Percentiles rank a stretch among this genome's conserved stretches.
Evolutionary conservation across 2,329 filamentous ascomycete genomes (phyloP).

Genomic region (Tolypocladium tropicale): DNA sequence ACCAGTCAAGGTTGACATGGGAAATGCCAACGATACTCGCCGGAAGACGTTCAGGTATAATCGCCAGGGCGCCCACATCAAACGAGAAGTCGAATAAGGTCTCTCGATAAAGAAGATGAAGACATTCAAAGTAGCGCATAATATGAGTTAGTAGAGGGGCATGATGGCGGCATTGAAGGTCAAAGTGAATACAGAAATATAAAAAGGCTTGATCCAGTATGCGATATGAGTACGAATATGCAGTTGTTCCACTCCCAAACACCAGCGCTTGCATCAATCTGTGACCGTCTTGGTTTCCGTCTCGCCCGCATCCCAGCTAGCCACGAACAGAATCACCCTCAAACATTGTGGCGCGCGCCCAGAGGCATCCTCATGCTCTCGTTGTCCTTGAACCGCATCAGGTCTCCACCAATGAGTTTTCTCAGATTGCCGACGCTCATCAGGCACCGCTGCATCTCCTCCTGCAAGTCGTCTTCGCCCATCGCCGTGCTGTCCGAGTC

Average conservation of each 20-base stretch:
- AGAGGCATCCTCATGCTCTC: conserved; percentile 45
- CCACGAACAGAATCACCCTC: background rate
- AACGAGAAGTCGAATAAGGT: too few relatives aligned
- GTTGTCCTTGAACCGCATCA: conserved; percentile 54
- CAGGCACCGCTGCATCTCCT: conserved; percentile 76
- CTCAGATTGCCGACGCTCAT: conserved; percentile 65
- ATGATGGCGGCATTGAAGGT: background rate
- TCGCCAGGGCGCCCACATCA: too few relatives aligned
- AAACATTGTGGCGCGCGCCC: conserved; percentile 31
- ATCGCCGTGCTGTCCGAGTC: conserved; percentile 35
- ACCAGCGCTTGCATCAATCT: background rate
- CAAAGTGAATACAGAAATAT: background rate
- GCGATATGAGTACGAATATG: background rate
- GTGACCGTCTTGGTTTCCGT: background rate
- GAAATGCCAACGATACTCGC: too few relatives aligned
- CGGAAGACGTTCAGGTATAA: too few relatives aligned
- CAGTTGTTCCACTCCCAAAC: background rate
- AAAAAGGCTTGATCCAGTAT: background rate
- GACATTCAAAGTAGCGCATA: too few relatives aligned
- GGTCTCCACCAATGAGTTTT: conserved; percentile 63
- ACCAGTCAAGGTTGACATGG: too few relatives aligned
- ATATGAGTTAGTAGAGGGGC: too few relatives aligned
- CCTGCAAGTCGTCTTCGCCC: conserved; percentile 58
- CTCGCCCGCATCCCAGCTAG: background rate
- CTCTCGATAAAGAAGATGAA: too few relatives aligned